A percentile compares a stretch with the other conserved stretches of the same genome.
phyloP scores from a whole-genome alignment of 2,329 filamentous ascomycete species.

The Fusarium nodosum region DNA sequence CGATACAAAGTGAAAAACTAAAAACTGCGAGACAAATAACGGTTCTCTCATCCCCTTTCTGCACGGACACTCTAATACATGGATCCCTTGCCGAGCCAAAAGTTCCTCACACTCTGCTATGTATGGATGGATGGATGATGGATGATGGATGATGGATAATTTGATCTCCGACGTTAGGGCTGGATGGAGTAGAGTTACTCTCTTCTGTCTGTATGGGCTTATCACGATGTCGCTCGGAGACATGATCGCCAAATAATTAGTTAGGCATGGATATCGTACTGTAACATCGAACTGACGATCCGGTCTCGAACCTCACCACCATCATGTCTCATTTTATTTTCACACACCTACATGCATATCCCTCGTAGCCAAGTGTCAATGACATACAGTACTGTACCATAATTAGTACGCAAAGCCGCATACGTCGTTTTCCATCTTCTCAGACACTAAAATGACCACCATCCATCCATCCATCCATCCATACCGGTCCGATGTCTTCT shows the following conservation, averaged over 20 bases:
- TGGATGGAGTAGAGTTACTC: constrained; percentile 23
- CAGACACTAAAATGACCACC: constrained; percentile 9
- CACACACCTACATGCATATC: background rate
- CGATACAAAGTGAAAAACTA: constrained; percentile 9
- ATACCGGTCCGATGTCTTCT: constrained; percentile 10
- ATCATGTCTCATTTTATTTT: constrained; percentile 29
- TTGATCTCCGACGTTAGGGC: constrained; percentile 26
- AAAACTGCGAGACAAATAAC: constrained; percentile 27
- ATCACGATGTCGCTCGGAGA: constrained; percentile 21
- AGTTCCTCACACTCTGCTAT: constrained; percentile 20
- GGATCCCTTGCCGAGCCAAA: constrained; percentile 34
- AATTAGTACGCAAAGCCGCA: constrained; percentile 12
- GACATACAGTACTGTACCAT: background rate
- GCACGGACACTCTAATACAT: constrained; percentile 31
- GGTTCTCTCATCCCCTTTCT: constrained; percentile 12
- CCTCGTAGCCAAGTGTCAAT: background rate
- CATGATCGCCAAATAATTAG: constrained; percentile 28
- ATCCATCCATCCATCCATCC: background rate
- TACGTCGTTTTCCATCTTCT: constrained; percentile 12
- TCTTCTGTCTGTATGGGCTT: background rate
- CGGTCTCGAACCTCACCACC: constrained; percentile 33
- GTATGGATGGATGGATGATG: background rate
- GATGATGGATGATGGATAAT: too few relatives aligned
- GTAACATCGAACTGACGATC: constrained; percentile 34
- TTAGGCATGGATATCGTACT: constrained; percentile 23